A percentile compares a stretch with the other conserved stretches of the same genome.
phyloP scores from a whole-genome alignment of 495 filamentous ascomycete genomes.

The Hyaloscypha finlandica region DNA sequence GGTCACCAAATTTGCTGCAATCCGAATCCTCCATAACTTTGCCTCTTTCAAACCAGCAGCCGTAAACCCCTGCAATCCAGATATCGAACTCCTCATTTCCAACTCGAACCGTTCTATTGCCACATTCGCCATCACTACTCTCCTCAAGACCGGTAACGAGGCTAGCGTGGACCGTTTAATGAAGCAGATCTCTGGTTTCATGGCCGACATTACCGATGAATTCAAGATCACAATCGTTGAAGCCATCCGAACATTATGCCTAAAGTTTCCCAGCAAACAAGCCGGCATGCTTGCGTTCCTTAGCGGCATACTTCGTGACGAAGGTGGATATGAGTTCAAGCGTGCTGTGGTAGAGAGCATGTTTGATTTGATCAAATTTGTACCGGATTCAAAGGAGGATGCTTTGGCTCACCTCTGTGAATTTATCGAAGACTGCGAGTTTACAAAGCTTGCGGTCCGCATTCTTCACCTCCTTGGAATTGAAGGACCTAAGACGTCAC shows the following conservation, averaged over 20 bases:
- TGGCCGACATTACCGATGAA: slow-evolving; percentile 97
- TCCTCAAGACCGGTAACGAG: slow-evolving; percentile 98
- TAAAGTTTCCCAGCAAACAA: slow-evolving; percentile 98
- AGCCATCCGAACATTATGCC: slow-evolving; percentile 90
- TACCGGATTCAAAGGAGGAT: slow-evolving; percentile 96
- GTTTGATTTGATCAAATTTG: slow-evolving; percentile 99
- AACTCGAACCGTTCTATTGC: slow-evolving; percentile 97
- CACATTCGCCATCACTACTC: slow-evolving; percentile 95
- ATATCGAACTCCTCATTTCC: slow-evolving; percentile 94
- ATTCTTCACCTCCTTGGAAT: slow-evolving; percentile 91
- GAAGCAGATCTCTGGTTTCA: slow-evolving; percentile 97
- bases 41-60: slow-evolving; percentile 93
- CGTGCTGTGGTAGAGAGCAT: slow-evolving; percentile 97
- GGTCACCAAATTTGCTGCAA: slow-evolving; percentile 96
- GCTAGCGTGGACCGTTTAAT: slow-evolving; percentile 94
- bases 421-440: slow-evolving; percentile 99
- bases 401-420: slow-evolving; percentile 96
- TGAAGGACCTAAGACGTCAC: slow-evolving; percentile 92
- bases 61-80: slow-evolving; percentile 91
- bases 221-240: slow-evolving; percentile 99
- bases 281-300: slow-evolving; percentile 97
- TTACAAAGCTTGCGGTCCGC: slow-evolving; percentile 95
- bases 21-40: slow-evolving; percentile 94
- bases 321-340: slow-evolving; percentile 99
- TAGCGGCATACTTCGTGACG: slow-evolving; percentile 90